These are phyloP conservation scores for Calonectria multiphialidica DNA, from an alignment of 2,329 filamentous ascomycete genomes.

Conservation along the genomic window DNA sequence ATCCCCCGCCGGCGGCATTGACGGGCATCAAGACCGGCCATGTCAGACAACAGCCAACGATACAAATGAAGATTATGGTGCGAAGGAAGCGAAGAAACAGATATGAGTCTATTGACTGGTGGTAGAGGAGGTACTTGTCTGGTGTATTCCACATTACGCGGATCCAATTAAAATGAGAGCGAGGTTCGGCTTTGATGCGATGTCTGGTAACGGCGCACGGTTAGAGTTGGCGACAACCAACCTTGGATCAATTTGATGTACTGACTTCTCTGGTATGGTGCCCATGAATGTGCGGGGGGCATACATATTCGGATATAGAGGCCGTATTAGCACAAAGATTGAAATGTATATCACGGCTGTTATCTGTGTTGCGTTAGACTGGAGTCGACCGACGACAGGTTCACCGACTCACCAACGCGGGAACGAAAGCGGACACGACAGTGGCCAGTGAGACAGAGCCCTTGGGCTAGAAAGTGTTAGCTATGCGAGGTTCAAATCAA, in stretches of 20 bases:
- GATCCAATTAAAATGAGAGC: neutral
- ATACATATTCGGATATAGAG: neutral
- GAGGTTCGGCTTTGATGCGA: neutral
- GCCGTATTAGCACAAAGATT: neutral
- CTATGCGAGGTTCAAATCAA: neutral
- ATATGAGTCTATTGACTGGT: neutral
- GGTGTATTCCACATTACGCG: neutral
- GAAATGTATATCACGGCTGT: neutral
- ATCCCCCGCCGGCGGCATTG: neutral
- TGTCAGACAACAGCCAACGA: neutral
- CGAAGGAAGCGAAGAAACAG: neutral
- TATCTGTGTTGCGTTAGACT: neutral
- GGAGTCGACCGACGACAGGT: neutral
- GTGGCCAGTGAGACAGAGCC: neutral
- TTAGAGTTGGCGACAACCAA: neutral
- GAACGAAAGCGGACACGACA: neutral
- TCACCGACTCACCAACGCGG: neutral
- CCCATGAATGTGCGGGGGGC: neutral
- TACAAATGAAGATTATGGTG: neutral
- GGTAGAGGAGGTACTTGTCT: neutral
- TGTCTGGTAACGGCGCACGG: neutral
- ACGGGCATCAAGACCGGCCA: neutral
- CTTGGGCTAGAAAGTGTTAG: neutral
- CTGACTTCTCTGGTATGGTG: neutral
- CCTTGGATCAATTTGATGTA: neutral